Evolutionary conservation across 2,329 filamentous ascomycete species (phyloP), one percentile per base, ranked within the genome.

Genomic region (Epichloe sp.): DNA sequence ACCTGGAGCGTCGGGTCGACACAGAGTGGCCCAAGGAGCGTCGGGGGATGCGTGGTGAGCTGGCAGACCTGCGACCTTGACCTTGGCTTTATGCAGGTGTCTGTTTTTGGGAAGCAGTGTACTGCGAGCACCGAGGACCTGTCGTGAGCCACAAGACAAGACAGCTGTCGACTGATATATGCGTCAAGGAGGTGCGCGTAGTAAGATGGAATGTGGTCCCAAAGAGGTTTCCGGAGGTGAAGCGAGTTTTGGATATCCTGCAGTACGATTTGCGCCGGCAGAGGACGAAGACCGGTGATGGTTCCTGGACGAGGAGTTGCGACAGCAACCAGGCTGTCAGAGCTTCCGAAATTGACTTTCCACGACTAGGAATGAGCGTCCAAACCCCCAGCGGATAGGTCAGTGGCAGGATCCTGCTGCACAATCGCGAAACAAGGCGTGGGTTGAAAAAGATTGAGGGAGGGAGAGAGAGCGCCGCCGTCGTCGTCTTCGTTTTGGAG

Each of bases 1-100:
- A 49, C 50, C 41, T 53, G 44, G 45, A 44, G 40, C 23, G 51
- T 55, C 51, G 44, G 50, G 46, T 55, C 51, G 44, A n/a, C n/a
- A n/a, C n/a, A n/a, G n/a, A n/a, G n/a, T n/a, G n/a, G n/a, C n/a
- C n/a, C n/a, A n/a, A n/a, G 44, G 45, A 44, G 40, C 23, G 51
- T 55, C 51, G 44, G 50, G 46, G 19, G 19, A 21, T 21, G 19
- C 37, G 50, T 47, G 50, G 46, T 51, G 52, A 50, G 52, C 52
- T 55, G 54, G 55, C 55, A 50, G 49, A 17, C 43, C 43, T 47
- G 52, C 43, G 38, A 23, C 50, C 21, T 26, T 7, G 23, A 26
- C 23, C 23, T 31, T 50, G 47, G 44, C 44, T 38, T 31, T 46
- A 54, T 52, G 53, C 53, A 50, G 44, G 40, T 50, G 50, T 47